Percentiles rank a stretch among this genome's conserved stretches.
These are phyloP conservation scores for Yamadazyma nakazawae DNA, from an alignment of 805 yeast species.

Conservation along the genomic window DNA sequence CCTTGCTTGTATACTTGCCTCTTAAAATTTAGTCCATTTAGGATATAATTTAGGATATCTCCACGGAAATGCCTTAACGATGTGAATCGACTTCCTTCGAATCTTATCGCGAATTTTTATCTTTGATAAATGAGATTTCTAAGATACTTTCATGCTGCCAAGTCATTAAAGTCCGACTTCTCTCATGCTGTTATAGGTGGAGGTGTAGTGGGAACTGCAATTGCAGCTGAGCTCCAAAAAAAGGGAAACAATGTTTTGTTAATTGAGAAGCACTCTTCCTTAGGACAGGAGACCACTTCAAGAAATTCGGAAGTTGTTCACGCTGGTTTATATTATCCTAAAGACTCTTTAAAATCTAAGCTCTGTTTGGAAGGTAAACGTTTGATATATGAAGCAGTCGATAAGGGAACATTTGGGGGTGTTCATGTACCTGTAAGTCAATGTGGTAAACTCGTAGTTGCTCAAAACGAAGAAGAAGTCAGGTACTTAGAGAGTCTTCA, in stretches of 20 bases:
- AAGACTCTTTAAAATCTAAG: constrained; percentile 58
- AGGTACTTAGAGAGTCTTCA: constrained; percentile 56
- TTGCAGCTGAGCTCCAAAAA: constrained; percentile 63
- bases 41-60: too few species aligned
- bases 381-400: constrained; percentile 56
- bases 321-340: constrained; percentile 84
- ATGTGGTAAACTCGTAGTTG: constrained; percentile 88
- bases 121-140: background rate
- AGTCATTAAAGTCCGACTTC: constrained; percentile 38
- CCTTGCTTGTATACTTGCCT: too few species aligned
- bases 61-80: too few species aligned
- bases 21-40: too few species aligned
- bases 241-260: constrained; percentile 53
- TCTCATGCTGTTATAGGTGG: constrained; percentile 79
- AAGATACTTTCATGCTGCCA: constrained; percentile 1
- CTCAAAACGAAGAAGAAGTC: constrained; percentile 65
- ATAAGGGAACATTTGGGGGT: constrained; percentile 20
- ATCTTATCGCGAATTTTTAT: background rate
- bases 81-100: too few species aligned
- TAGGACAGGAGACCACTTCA: constrained; percentile 83
- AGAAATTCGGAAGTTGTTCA: constrained; percentile 91
- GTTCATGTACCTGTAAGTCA: constrained; percentile 47
- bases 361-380: constrained; percentile 76
- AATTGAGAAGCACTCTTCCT: constrained; percentile 60
- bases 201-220: constrained; percentile 80